Percentiles rank a stretch among this genome's conserved stretches.
Evolutionary conservation across 306 rosid genomes (phyloP).

Genomic region (Prosopis cineraria): DNA sequence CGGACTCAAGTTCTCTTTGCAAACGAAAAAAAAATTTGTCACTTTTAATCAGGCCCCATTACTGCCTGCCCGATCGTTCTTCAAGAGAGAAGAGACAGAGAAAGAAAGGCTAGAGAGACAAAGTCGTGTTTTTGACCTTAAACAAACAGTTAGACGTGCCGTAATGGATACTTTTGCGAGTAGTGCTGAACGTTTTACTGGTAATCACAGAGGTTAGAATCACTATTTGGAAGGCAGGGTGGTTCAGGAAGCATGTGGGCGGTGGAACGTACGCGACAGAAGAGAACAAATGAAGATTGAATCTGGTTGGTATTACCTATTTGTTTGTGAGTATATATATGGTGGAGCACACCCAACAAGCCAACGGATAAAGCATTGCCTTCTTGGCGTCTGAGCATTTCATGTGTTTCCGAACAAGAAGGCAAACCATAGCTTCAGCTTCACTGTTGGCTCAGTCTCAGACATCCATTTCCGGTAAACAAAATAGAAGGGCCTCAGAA

Average conservation of each 20-base stretch:
- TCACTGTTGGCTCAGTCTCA: constrained; percentile 4
- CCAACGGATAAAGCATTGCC: background rate
- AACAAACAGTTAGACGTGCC: background rate
- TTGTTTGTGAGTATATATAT: background rate
- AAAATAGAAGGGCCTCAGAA: background rate
- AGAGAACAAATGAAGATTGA: background rate
- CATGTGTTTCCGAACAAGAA: constrained; percentile 20
- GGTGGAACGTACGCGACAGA: background rate
- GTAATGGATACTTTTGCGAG: background rate
- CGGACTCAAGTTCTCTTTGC: background rate
- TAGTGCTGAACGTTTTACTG: constrained; percentile 3
- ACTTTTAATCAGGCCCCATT: too few relatives aligned
- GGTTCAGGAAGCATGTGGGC: background rate
- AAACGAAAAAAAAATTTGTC: too few relatives aligned
- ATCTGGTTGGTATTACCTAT: background rate
- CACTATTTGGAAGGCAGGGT: background rate
- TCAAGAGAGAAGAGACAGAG: too few relatives aligned
- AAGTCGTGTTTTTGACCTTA: background rate
- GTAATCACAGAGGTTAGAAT: background rate
- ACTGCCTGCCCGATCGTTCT: too few relatives aligned
- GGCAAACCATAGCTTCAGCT: constrained; percentile 23
- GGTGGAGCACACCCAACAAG: background rate
- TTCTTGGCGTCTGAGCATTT: background rate
- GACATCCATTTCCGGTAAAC: constrained; percentile 2
- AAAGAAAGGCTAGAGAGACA: background rate